Conservation (phyloP, 768 basidiomycete genomes). For the Lactifluus rugatus region DNA sequence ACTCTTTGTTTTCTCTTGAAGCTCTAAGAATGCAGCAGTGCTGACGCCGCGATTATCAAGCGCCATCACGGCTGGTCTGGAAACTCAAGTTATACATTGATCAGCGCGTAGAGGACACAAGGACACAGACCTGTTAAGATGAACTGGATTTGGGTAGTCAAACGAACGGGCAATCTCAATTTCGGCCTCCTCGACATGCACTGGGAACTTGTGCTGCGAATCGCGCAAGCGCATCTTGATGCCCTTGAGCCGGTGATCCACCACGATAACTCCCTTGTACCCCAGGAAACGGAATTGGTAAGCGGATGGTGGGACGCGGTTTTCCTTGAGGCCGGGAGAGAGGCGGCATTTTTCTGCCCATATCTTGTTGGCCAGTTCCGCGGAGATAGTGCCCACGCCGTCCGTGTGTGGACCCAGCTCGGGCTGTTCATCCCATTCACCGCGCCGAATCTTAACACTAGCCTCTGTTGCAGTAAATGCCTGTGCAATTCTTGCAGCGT, state of each 20-base stretch:
- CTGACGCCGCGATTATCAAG: constrained; percentile 68
- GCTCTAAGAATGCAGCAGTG: constrained; percentile 43
- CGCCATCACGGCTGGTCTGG: constrained; percentile 65
- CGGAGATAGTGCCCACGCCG: constrained; percentile 72
- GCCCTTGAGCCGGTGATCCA: constrained; percentile 50
- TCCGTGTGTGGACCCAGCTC: constrained; percentile 66
- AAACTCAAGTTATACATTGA: background rate
- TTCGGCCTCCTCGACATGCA: constrained; percentile 36
- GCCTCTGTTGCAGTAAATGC: constrained; percentile 78
- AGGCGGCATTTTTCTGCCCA: constrained; percentile 44
- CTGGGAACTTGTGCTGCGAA: constrained; percentile 71
- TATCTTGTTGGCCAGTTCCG: constrained; percentile 46
- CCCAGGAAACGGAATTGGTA: constrained; percentile 76
- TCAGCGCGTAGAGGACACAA: background rate
- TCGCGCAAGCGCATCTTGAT: constrained; percentile 59
- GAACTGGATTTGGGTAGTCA: constrained; percentile 46
- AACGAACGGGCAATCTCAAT: constrained; percentile 70
- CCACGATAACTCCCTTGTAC: constrained; percentile 70
- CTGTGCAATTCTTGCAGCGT: constrained; percentile 74
- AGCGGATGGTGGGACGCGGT: constrained; percentile 25
- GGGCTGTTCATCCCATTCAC: constrained; percentile 53
- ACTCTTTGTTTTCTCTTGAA: constrained; percentile 53
- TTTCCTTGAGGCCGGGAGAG: constrained; percentile 5
- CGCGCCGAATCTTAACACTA: constrained; percentile 43
- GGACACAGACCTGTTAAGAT: constrained; percentile 58